Base-by-base conservation (phyloP, 495 filamentous ascomycete species). In the Usnea hakonensis region DNA sequence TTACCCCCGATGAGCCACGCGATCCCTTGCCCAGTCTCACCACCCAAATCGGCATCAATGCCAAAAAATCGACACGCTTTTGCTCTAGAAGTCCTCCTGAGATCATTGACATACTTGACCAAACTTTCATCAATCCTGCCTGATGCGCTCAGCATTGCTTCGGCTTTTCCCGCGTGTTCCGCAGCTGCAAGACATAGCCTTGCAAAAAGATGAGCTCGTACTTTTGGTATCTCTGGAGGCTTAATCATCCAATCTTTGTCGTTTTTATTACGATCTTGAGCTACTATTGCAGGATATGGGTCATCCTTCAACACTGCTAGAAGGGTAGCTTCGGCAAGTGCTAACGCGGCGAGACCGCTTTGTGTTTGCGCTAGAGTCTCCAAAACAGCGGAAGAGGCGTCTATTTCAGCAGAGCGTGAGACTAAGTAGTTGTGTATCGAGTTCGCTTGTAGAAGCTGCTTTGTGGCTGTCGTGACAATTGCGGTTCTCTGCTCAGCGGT, bases 211-310 rank as follows among this genome's bases (percentile, higher is more conserved):
- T 92, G 83, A 0, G 90, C 93, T 26, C 91, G 83, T 23, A 97
- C 90, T 68, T 90, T 91, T 30, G 90, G 90, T 32, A 96, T 89
- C 57, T 89, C 85, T 16, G 91, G 90, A 1, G 88, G 81, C 68
- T 86, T 87, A 66, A 91, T 89, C 90, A 96, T 95, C 91, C 91
- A 96, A 66, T 95, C 91, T 38, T 81, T 87, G 71, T 91, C 89
- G 64, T 88, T 84, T 33, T 85, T 81, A 67, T 94, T 91, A 37
- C 90, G 80, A 53, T 84, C 82, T 60, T 90, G 87, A 14, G 89
- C 83, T 36, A 90, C 87, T 17, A 83, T 82, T 3, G 85, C 84
- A 1, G 94, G 85, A 67, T 97, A 96, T 0, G 93, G 90, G 69
- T 98, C 94, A 66, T 96, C 92, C 68, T 96, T 97, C 35, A 93